These are phyloP conservation scores for Cyclotella baltica DNA, from an alignment of 108 stramenopile species.

Conservation along the genomic window DNA sequence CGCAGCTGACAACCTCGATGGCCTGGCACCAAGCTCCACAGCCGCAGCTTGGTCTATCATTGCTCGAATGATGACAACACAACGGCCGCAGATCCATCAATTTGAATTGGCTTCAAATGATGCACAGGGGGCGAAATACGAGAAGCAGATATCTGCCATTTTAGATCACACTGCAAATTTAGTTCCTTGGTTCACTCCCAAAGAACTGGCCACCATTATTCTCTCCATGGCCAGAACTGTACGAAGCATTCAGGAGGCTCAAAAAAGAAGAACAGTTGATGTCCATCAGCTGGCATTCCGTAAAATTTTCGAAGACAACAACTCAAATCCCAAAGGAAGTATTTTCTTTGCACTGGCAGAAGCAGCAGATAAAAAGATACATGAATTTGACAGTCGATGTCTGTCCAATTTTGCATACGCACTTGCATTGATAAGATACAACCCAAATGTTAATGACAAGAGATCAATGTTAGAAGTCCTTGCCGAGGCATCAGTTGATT, in stretches of 20 bases:
- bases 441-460: background rate
- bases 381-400: background rate
- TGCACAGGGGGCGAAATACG: no score
- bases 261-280: background rate
- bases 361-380: background rate
- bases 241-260: background rate
- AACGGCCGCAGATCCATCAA: no score
- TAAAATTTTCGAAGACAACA: background rate
- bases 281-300: background rate
- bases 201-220: background rate
- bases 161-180: background rate
- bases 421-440: background rate
- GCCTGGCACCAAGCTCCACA: no score
- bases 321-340: background rate
- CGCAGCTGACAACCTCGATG: no score
- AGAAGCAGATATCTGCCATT: background rate
- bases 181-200: background rate
- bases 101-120: no score
- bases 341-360: background rate
- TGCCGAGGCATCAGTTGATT: background rate
- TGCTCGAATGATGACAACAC: no score
- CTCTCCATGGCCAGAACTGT: background rate
- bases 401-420: conserved; percentile 15
- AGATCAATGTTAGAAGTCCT: background rate
- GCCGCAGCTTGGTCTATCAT: no score